phyloP scores from a whole-genome alignment of 345 rosid species.

The Streptanthus diversifolius region DNA sequence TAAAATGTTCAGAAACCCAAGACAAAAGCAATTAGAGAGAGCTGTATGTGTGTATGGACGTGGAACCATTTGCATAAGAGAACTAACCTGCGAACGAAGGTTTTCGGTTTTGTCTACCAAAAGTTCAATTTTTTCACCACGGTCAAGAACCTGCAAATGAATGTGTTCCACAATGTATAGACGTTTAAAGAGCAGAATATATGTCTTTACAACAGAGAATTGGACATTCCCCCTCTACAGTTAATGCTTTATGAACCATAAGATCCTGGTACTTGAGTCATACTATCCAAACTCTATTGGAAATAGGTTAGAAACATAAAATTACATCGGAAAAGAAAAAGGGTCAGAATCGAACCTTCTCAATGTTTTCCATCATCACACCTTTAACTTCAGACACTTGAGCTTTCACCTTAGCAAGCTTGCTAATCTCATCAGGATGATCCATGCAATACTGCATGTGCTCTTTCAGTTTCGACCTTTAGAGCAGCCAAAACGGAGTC shows the following conservation, averaged over 20 bases:
- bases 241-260: background rate
- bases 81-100: slow-evolving; percentile 85
- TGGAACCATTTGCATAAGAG: slow-evolving; percentile 12
- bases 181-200: background rate
- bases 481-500: slow-evolving; percentile 6
- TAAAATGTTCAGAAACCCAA: background rate
- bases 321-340: background rate
- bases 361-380: slow-evolving; percentile 97
- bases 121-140: slow-evolving; percentile 87
- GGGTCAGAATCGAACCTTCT: slow-evolving; percentile 56
- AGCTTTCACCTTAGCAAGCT: slow-evolving; percentile 95
- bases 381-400: slow-evolving; percentile 98
- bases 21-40: background rate
- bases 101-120: slow-evolving; percentile 95
- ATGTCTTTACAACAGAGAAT: background rate
- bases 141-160: slow-evolving; percentile 70
- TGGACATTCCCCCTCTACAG: background rate
- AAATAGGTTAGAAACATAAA: background rate
- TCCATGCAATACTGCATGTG: slow-evolving; percentile 93
- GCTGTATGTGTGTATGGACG: background rate
- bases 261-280: background rate
- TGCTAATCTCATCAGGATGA: slow-evolving; percentile 98
- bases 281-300: background rate
- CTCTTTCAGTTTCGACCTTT: slow-evolving; percentile 83
- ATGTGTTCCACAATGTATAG: background rate